Evolutionary conservation across 140 eudicot species (phyloP).

Genomic region (Bidens hawaiensis): DNA sequence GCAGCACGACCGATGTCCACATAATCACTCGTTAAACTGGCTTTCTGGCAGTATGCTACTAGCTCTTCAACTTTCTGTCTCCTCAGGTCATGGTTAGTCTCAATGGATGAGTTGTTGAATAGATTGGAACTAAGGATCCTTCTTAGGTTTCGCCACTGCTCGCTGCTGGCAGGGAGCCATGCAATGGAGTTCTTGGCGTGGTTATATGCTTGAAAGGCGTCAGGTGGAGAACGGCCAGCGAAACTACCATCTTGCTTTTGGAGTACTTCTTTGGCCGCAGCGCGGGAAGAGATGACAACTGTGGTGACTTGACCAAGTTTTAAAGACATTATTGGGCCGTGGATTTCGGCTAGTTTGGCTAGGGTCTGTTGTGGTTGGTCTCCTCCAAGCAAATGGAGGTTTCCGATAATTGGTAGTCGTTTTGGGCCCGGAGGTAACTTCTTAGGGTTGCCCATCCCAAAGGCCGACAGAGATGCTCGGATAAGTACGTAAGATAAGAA

Average conservation of each 20-base stretch:
- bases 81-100: constrained; percentile 29
- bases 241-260: constrained; percentile 48
- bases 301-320: constrained; percentile 34
- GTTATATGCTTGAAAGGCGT: constrained; percentile 39
- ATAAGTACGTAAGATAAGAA: background rate
- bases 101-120: constrained; percentile 32
- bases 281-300: constrained; percentile 39
- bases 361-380: constrained; percentile 27
- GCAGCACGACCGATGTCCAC: constrained; percentile 40
- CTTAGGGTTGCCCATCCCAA: background rate
- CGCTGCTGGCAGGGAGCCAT: constrained; percentile 35
- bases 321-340: constrained; percentile 48
- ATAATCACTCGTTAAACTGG: constrained; percentile 6
- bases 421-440: constrained; percentile 29
- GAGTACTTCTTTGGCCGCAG: constrained; percentile 41
- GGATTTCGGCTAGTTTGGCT: constrained; percentile 14
- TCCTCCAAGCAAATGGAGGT: constrained; percentile 24
- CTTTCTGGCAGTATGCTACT: constrained; percentile 23
- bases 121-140: constrained; percentile 37
- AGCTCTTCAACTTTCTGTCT: constrained; percentile 28
- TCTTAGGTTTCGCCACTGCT: constrained; percentile 43
- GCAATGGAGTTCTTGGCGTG: constrained; percentile 30
- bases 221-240: constrained; percentile 34
- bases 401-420: constrained; percentile 28
- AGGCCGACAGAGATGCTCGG: background rate